Evolutionary conservation across 2,329 filamentous ascomycete genomes (phyloP).

Genomic region (Magnaporthales sp.): DNA sequence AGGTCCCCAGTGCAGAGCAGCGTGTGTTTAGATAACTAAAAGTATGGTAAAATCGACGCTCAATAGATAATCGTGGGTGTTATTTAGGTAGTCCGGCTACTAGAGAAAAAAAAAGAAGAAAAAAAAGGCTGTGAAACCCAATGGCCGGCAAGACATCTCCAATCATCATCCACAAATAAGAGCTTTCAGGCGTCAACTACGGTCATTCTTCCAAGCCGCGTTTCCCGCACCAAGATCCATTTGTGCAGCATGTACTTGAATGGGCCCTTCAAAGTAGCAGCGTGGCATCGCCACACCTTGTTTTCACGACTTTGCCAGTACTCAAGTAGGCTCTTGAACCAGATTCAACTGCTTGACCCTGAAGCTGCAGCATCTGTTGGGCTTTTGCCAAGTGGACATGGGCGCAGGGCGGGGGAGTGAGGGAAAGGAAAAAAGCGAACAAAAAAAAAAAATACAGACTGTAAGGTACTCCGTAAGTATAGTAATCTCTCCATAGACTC

Average conservation of each 20-base stretch:
- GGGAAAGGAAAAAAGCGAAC: not conserved
- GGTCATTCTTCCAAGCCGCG: not conserved
- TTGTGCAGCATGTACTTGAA: not conserved
- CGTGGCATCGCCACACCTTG: not conserved
- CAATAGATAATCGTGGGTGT: too few relatives aligned
- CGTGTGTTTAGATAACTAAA: too few relatives aligned
- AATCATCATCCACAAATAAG: not conserved
- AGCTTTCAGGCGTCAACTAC: not conserved
- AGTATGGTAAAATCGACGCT: too few relatives aligned
- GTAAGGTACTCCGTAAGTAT: too few relatives aligned
- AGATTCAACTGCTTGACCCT: not conserved
- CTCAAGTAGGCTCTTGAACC: not conserved
- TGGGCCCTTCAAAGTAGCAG: not conserved
- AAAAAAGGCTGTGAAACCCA: not conserved
- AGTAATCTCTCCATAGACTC: not conserved
- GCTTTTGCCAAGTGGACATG: not conserved
- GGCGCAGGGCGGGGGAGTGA: not conserved
- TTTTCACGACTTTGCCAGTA: not conserved
- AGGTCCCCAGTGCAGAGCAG: too few relatives aligned
- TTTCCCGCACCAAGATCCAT: not conserved
- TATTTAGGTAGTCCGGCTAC: too few relatives aligned
- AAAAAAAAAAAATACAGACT: too few relatives aligned
- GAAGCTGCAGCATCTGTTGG: not conserved
- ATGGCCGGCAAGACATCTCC: not conserved
- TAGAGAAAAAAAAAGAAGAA: not conserved